Evolutionary conservation across 257 asterid genomes (phyloP), one percentile per base, ranked within the genome.

Genomic region (Parsonsia alboflavescens): DNA sequence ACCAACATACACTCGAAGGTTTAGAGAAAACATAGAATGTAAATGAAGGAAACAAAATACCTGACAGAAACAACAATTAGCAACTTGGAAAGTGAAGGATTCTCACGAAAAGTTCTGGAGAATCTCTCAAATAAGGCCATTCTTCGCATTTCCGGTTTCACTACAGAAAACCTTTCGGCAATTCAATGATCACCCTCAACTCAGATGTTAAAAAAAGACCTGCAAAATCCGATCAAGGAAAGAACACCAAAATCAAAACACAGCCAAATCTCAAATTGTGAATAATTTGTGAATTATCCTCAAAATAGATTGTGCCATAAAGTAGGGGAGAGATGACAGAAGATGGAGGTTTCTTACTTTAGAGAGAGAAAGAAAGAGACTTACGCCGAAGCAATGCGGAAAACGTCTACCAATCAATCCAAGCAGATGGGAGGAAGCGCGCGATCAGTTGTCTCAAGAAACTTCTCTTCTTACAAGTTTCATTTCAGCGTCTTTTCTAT

Each of bases 61-160:
- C 97, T 82, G 77, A 88, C 86, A 49, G 93, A 82, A 84, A 89
- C 83, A 69, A 89, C 89, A 58, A 89, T 67, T 75, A 90, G 78
- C 76, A 83, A 76, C 86, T 83, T 89, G 63, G 90, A 84, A 39
- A 89, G 72, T 68, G 95, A 73, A 64, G 91, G 78, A 89, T 85
- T 84, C 6, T 86, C 91, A 21, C 90, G 85, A 72, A 85, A 88
- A 48, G 75, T 87, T 49, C 87, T 80, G 8, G 92, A 85, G 75
- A 89, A 83, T 73, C 89, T 81, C 83, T 81, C 86, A 70, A 89
- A 74, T 81, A 80, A 67, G 82, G 89, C 76, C 85, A 90, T 80
- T 68, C 84, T 81, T 80, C 64, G 78, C 90, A 82, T 76, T 49
- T 69, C 70, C 46, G 72, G 15, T 24, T 19, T 39, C 59, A 5